Base-by-base conservation (phyloP, 148 eudicot species). In the Dianthus caryophyllus region DNA sequence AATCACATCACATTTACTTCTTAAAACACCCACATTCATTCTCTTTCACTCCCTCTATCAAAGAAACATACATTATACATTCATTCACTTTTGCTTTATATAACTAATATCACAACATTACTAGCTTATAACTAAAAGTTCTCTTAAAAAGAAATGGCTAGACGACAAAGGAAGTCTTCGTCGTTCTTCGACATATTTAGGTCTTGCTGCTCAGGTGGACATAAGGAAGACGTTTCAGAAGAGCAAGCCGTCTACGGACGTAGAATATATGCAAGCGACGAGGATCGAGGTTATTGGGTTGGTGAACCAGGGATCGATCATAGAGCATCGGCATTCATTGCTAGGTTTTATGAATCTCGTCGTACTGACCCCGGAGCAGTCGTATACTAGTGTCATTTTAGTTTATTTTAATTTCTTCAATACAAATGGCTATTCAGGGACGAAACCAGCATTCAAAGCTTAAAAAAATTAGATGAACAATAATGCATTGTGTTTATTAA, bases 281-380 rank as follows among this genome's bases (percentile, higher is more conserved):
- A 77, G 57, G 80, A 77, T 43, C 22, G 80, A 73, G 80, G 80
- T 0, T 73, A 77, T 9, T 77, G 80, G 80, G 80, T 77, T 69
- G 80, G 77, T 57, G 80, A 77, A 18, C 80, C 77, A 0, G 77
- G 77, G 20, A 77, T 77, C 7, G 80, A 77, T 58, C 61, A 13
- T 63, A 65, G 77, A 27, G 80, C 80, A 1, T 68, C 77, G 0
- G 77, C 54, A 12, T 77, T 73, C 59, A 77, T 77, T 39, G 61
- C 61, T 2, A 73, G 57, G 70, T 77, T 73, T 24, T 22, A 77
- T 51, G 70, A 68, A 60, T 38, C 51, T 18, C 80, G 73, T 18
- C 73, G 76, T 2, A 10, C 68, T 33, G 75, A 76, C 10, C 54
- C 54, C 26, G 54, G 54, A 4, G 63, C 75, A 61, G 51, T 60